A percentile compares a stretch with the other conserved stretches of the same genome.
phyloP scores from a whole-genome alignment of 1,139 yeast genomes.

The Protomyces macrosporus region DNA sequence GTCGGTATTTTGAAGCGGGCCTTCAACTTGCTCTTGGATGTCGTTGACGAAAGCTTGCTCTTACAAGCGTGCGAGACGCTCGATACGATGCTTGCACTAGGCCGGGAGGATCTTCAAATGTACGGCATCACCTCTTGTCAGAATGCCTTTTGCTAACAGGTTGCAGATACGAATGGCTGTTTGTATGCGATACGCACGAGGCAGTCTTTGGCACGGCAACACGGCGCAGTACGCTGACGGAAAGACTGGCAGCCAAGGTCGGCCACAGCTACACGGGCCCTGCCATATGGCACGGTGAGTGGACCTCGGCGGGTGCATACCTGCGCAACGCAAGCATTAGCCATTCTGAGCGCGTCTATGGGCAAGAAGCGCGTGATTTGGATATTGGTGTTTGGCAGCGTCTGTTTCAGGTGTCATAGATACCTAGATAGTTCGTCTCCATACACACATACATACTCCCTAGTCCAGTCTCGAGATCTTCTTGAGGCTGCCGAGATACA shows the following conservation, averaged over 20 bases:
- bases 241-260: neutral
- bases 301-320: neutral
- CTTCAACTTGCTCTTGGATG: slow-evolving; percentile 32
- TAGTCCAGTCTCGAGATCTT: no score
- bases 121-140: slow-evolving; percentile 32
- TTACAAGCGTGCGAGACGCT: slow-evolving; percentile 63
- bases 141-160: neutral
- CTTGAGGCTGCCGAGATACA: no score
- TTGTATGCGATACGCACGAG: neutral
- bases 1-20: slow-evolving; percentile 34
- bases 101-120: slow-evolving; percentile 72
- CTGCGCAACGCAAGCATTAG: neutral
- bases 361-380: neutral
- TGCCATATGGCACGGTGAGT: neutral
- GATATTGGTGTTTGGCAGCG: neutral
- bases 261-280: neutral
- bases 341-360: neutral
- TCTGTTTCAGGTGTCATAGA: neutral
- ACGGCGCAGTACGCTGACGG: neutral
- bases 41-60: slow-evolving; percentile 50
- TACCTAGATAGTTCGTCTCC: no score
- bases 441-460: no score
- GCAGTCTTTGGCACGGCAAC: neutral
- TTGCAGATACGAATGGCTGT: neutral
- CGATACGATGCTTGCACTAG: slow-evolving; percentile 63